A percentile compares a stretch with the other conserved stretches of the same genome.
Conservation (phyloP, 192 early-diverging fungal species). For the Backusella macrospora region DNA sequence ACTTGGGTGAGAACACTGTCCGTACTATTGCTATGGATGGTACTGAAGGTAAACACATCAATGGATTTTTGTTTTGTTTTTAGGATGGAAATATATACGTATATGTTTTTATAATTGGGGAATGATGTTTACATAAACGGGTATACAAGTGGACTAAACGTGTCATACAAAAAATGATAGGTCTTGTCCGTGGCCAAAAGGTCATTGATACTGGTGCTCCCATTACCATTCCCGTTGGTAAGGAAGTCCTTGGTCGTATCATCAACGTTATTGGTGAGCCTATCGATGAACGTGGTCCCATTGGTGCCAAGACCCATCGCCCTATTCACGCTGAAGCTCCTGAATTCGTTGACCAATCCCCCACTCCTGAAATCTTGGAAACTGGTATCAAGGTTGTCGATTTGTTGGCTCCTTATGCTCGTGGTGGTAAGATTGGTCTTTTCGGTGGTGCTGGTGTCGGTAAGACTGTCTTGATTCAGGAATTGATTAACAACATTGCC, state of each 20-base stretch:
- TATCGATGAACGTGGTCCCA: constrained; percentile 96
- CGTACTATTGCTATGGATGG: constrained; percentile 99
- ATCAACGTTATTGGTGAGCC: constrained; percentile 99
- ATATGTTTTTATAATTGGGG: neutral
- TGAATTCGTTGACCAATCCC: constrained; percentile 89
- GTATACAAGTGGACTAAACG: neutral
- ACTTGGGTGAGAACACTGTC: constrained; percentile 98
- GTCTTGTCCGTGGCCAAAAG: constrained; percentile 94
- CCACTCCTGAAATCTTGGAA: too few relatives aligned
- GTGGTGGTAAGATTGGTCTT: too few relatives aligned
- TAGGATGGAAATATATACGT: neutral
- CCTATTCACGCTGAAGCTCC: constrained; percentile 93
- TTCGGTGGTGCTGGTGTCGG: too few relatives aligned
- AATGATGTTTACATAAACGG: neutral
- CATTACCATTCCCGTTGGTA: constrained; percentile 91
- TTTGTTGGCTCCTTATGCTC: too few relatives aligned
- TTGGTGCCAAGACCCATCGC: constrained; percentile 82
- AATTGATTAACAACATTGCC: too few relatives aligned
- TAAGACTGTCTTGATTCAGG: too few relatives aligned
- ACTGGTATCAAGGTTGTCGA: too few relatives aligned
- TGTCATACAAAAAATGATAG: constrained; percentile 14
- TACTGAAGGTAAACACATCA: constrained; percentile 63
- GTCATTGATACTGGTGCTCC: constrained; percentile 93
- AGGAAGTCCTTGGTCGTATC: constrained; percentile 96
- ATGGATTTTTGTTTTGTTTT: too few relatives aligned